These are phyloP conservation scores for Biscogniauxia mediterranea DNA, from an alignment of 2,329 filamentous ascomycete genomes.

Conservation along the genomic window DNA sequence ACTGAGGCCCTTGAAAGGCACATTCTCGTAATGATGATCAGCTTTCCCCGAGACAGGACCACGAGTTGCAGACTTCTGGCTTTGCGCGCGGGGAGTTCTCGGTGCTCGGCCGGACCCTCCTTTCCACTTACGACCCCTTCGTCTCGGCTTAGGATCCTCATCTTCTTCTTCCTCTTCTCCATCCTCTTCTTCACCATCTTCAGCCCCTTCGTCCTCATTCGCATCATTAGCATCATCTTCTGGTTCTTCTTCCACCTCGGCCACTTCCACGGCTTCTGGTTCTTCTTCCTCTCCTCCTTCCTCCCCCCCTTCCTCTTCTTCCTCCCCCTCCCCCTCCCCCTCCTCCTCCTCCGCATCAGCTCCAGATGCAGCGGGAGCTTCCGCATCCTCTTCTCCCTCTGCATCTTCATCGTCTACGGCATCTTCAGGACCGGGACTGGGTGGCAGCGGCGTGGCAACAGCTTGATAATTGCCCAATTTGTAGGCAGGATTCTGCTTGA, in stretches of 20 bases:
- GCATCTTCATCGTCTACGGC: conserved; percentile 28
- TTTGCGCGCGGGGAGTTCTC: conserved; percentile 33
- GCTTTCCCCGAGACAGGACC: conserved; percentile 40
- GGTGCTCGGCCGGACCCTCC: conserved; percentile 35
- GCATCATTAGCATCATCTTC: conserved; percentile 14
- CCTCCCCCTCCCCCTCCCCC: conserved; percentile 31
- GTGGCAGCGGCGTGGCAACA: conserved; percentile 69
- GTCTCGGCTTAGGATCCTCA: conserved; percentile 18
- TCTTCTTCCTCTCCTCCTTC: conserved; percentile 16
- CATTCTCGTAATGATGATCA: conserved; percentile 53
- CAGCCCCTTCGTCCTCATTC: conserved; percentile 9
- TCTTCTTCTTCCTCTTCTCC: conserved; percentile 24
- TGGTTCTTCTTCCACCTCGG: conserved; percentile 25
- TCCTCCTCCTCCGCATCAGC: conserved; percentile 35
- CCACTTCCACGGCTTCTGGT: conserved; percentile 28
- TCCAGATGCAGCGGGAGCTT: conserved; percentile 11
- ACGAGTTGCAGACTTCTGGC: conserved; percentile 29
- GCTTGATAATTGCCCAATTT: conserved; percentile 65
- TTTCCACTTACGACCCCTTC: conserved; percentile 15
- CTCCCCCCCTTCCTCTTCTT: conserved; percentile 30
- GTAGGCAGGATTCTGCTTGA: conserved; percentile 81
- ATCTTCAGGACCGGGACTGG: conserved; percentile 40
- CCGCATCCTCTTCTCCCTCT: conserved; percentile 21
- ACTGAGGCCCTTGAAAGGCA: conserved; percentile 66
- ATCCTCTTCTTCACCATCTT: conserved; percentile 12